Conservation (phyloP, 345 rosid species). For the Brassica juncea region DNA sequence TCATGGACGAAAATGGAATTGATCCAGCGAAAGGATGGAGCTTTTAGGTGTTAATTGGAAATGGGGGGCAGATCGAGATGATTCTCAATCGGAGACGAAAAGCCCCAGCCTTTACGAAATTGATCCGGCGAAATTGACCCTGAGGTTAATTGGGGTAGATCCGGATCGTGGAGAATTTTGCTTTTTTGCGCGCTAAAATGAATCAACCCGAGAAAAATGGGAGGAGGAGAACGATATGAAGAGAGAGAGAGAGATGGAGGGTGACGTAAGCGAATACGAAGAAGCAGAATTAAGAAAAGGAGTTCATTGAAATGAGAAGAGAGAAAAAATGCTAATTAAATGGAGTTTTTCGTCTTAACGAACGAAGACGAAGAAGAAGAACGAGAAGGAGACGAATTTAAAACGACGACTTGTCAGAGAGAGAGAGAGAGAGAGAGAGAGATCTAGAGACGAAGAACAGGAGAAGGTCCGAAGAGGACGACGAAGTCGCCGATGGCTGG, state of each 20-base stretch:
- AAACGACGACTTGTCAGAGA: conserved; percentile 25
- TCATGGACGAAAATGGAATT: background rate
- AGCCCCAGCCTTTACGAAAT: background rate
- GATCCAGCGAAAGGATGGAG: background rate
- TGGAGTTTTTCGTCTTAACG: conserved; percentile 6
- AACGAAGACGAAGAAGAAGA: conserved; percentile 12
- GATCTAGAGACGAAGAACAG: conserved; percentile 27
- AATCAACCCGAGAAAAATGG: conserved; percentile 2
- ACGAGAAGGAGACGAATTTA: conserved; percentile 5
- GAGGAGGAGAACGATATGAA: background rate
- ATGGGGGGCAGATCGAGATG: conserved; percentile 10
- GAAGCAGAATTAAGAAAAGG: background rate
- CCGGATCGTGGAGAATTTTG: conserved; percentile 21
- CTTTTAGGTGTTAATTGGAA: background rate
- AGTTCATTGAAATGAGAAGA: background rate
- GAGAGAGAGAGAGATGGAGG: conserved; percentile 8
- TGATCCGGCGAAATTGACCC: conserved; percentile 25
- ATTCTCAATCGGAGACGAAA: conserved; percentile 10
- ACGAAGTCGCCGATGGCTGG: conserved; percentile 43
- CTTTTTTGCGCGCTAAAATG: conserved; percentile 7
- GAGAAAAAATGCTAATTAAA: conserved; percentile 14
- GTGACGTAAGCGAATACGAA: conserved; percentile 33
- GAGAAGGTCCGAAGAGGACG: conserved; percentile 24
- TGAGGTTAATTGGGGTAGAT: conserved; percentile 22
- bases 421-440: background rate